These are phyloP conservation scores for Plasmodium adleri DNA, from an alignment of 169 alveolate species.

Conservation along the genomic window DNA sequence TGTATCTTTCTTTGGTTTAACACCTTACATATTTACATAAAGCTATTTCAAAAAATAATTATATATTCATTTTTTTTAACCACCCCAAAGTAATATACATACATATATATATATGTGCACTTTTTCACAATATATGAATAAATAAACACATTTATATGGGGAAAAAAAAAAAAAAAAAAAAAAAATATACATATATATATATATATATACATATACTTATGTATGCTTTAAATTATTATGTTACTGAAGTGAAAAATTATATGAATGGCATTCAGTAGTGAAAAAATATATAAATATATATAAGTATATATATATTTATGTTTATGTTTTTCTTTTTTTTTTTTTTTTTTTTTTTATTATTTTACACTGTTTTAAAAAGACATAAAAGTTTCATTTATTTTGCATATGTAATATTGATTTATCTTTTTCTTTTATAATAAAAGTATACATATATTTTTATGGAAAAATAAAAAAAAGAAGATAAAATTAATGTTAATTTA, in stretches of 20 bases:
- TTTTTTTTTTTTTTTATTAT: too few relatives aligned
- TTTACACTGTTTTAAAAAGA: too few relatives aligned
- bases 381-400: too few relatives aligned
- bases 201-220: conserved; percentile 1
- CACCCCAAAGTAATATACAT: background rate
- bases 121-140: background rate
- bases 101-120: conserved; percentile 4
- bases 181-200: background rate
- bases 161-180: background rate
- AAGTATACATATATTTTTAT: too few relatives aligned
- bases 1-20: conserved; percentile 57
- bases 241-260: background rate
- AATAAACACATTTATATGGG: background rate
- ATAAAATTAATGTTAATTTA: too few relatives aligned
- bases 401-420: too few relatives aligned
- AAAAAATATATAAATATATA: too few relatives aligned
- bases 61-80: background rate
- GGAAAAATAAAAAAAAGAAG: too few relatives aligned
- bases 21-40: conserved; percentile 72
- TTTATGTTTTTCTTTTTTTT: too few relatives aligned
- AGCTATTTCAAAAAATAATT: background rate
- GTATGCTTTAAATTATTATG: background rate
- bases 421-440: too few relatives aligned
- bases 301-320: too few relatives aligned
- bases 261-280: too few relatives aligned